These are phyloP conservation scores for Trichophyton simii DNA, from an alignment of 2,329 filamentous ascomycete species.

Conservation along the genomic window DNA sequence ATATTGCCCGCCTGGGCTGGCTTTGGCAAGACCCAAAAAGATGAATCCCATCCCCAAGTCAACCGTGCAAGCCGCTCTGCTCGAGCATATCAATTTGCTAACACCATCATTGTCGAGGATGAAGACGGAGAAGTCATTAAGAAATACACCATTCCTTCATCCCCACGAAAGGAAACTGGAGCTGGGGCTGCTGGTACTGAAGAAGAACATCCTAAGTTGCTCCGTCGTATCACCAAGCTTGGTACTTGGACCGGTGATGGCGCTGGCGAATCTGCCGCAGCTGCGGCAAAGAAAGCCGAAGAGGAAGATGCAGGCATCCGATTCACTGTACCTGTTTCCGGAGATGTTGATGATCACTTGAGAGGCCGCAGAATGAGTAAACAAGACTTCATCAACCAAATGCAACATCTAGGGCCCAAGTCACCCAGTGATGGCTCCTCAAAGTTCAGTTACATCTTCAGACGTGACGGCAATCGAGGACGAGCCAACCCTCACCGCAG, in stretches of 20 bases:
- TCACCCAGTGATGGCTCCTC: slow-evolving; percentile 38
- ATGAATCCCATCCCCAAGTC: slow-evolving; percentile 12
- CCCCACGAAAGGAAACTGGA: slow-evolving; percentile 17
- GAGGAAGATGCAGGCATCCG: slow-evolving; percentile 42
- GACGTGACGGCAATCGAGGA: slow-evolving; percentile 9
- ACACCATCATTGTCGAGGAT: slow-evolving; percentile 59
- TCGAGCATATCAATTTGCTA: slow-evolving; percentile 55
- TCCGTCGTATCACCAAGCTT: slow-evolving; percentile 45
- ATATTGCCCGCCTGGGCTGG: slow-evolving; percentile 35
- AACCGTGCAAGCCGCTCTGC: slow-evolving; percentile 41
- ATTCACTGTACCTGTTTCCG: slow-evolving; percentile 45
- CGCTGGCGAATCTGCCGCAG: slow-evolving; percentile 22
- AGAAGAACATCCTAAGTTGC: slow-evolving; percentile 29
- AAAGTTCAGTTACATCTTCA: slow-evolving; percentile 9
- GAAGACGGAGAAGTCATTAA: slow-evolving; percentile 57
- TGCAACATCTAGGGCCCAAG: slow-evolving; percentile 49
- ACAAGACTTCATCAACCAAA: slow-evolving; percentile 51
- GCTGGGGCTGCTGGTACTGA: slow-evolving; percentile 20
- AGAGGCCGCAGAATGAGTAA: slow-evolving; percentile 52
- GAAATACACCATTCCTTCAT: slow-evolving; percentile 50
- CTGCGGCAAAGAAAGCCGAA: slow-evolving; percentile 20
- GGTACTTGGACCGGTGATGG: slow-evolving; percentile 46
- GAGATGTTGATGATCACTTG: slow-evolving; percentile 26
- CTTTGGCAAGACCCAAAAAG: slow-evolving; percentile 26
- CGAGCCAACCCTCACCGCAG: slow-evolving; percentile 9